A percentile compares a stretch with the other conserved stretches of the same genome.
These are phyloP conservation scores for Sophora flavescens DNA, from an alignment of 306 rosid species.

Conservation along the genomic window DNA sequence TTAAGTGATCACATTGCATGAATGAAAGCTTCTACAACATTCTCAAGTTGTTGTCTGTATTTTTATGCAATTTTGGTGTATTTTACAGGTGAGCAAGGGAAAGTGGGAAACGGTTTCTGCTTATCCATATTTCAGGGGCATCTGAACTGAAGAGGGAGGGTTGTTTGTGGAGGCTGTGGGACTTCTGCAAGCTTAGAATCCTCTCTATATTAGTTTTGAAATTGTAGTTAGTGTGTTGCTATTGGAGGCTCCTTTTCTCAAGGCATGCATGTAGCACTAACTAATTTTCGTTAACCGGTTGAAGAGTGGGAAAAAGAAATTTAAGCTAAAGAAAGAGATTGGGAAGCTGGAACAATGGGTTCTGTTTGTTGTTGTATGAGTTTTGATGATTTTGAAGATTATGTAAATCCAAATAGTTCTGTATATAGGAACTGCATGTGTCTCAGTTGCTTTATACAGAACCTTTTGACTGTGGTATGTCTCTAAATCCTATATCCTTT, in stretches of 20 bases:
- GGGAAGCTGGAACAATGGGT: conserved; percentile 78
- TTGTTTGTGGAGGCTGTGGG: conserved; percentile 64
- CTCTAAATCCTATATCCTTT: conserved; percentile 4
- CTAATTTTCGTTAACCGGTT: conserved; percentile 45
- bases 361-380: conserved; percentile 92
- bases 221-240: conserved; percentile 43
- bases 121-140: conserved; percentile 34
- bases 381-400: conserved; percentile 75
- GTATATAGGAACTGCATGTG: conserved; percentile 80
- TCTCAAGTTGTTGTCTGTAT: conserved; percentile 21
- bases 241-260: conserved; percentile 41
- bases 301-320: conserved; percentile 46
- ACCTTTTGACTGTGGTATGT: conserved; percentile 77
- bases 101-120: conserved; percentile 29
- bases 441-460: conserved; percentile 79
- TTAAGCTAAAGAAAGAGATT: conserved; percentile 49
- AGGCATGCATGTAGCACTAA: conserved; percentile 42
- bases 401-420: conserved; percentile 83
- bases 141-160: conserved; percentile 66
- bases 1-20: conserved; percentile 36
- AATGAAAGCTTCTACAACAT: conserved; percentile 32
- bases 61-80: conserved; percentile 42
- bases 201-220: conserved; percentile 54
- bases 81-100: conserved; percentile 62
- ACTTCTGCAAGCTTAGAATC: conserved; percentile 73